Base-by-base conservation (phyloP, 83 land plant species). In the Diphasiastrum complanatum region DNA sequence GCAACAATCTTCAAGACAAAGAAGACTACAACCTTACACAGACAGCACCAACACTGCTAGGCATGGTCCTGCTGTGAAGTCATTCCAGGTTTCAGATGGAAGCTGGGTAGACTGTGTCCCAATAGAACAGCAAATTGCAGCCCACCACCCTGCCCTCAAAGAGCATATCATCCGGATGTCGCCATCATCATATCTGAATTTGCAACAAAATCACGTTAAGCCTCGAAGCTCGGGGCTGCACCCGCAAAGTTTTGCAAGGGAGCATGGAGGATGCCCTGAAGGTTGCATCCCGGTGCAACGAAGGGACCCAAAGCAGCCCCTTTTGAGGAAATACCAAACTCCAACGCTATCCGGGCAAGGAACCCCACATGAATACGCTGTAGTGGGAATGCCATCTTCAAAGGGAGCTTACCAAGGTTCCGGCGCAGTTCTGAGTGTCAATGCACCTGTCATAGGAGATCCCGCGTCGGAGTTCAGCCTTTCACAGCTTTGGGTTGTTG, bases 91-190 rank as follows among this genome's bases (percentile, higher is more conserved):
- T 20, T 60, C 64, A 0, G 64, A 60, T 40, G 64, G 64, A 19
- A 60, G 33, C 1, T 60, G 64, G 64, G 64, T 60, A 22, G 64
- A 60, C 6, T 60, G 64, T 45, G 29, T 60, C 30, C 64, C 49
- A 3, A 26, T 60, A 11, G 64, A 60, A 60, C 48, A 45, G 29
- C 64, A 60, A 11, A 45, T 60, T 27, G 49, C 64, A 16, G 64
- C 64, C 4, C 64, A 60, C 64, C 64, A 60, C 8, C 64, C 64
- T 3, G 48, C 64, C 11, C 64, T 60, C 64, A 41, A 60, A 30
- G 64, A 60, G 20, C 64, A 60, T 24, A 14, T 26, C 28, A 60
- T 37, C 43, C 63, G n/a, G 45, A 60, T 60, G 63, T 2, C 48
- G 63, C 23, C 47, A 0, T 6, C 63, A 12, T 31, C 57, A 23